Conservation (phyloP, 2,329 filamentous ascomycete species). For the Hypoxylon rubiginosum region DNA sequence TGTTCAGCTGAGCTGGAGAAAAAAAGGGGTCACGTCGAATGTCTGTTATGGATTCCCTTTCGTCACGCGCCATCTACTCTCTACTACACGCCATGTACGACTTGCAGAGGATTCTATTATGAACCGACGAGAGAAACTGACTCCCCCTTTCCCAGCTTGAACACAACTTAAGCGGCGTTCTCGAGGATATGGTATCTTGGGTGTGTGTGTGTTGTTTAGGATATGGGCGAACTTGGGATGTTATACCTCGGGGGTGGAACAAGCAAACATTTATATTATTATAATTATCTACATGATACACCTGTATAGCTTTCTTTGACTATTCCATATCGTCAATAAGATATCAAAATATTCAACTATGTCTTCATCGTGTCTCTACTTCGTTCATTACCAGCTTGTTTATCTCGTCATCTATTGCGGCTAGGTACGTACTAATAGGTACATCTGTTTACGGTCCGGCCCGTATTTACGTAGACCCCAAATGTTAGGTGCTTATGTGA, state of each 20-base stretch:
- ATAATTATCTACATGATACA: slow-evolving; percentile 17
- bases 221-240: slow-evolving; percentile 36
- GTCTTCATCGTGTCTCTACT: background rate
- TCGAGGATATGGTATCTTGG: slow-evolving; percentile 37
- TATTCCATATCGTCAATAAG: slow-evolving; percentile 13
- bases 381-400: background rate
- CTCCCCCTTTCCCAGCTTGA: background rate
- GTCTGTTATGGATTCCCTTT: slow-evolving; percentile 17
- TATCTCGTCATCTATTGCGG: background rate
- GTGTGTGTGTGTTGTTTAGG: slow-evolving; percentile 21
- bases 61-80: slow-evolving; percentile 15
- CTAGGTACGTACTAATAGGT: background rate
- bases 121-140: slow-evolving; percentile 30
- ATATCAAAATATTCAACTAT: slow-evolving; percentile 16
- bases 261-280: slow-evolving; percentile 24
- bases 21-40: slow-evolving; percentile 25
- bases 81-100: slow-evolving; percentile 18
- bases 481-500: background rate
- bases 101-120: slow-evolving; percentile 16
- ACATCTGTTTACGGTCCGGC: background rate
- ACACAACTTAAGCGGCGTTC: slow-evolving; percentile 32
- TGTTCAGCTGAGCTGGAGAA: slow-evolving; percentile 44
- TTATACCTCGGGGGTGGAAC: slow-evolving; percentile 39
- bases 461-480: background rate
- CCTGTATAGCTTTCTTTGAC: slow-evolving; percentile 28